Conservation (phyloP, 2,329 filamentous ascomycete genomes). For the Stemphylium beticola region DNA sequence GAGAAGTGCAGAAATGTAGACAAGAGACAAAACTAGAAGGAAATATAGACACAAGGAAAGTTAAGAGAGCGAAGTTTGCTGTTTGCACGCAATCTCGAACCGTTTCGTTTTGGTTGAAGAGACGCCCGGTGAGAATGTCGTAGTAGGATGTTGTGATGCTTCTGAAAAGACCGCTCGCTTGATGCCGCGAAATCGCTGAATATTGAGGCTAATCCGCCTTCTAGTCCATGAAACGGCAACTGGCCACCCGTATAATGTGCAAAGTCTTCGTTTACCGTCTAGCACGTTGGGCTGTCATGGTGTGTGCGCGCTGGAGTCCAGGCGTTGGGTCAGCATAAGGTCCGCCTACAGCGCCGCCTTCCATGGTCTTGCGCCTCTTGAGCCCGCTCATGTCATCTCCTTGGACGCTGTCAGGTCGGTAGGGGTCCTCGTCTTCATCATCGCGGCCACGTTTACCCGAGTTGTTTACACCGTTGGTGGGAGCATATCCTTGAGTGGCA, state of each 20-base stretch:
- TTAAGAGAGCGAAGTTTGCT: conserved; percentile 19
- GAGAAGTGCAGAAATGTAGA: conserved; percentile 37
- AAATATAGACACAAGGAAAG: conserved; percentile 43
- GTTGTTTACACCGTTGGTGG: conserved; percentile 65
- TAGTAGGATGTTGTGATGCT: conserved; percentile 17
- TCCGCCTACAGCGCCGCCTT: conserved; percentile 50
- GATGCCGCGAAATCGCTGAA: conserved; percentile 26
- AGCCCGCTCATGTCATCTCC: conserved; percentile 67
- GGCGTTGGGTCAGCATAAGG: conserved; percentile 42
- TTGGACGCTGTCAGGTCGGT: conserved; percentile 64
- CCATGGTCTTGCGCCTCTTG: conserved; percentile 80
- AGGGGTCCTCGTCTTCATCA: conserved; percentile 69
- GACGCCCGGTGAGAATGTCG: conserved; percentile 62
- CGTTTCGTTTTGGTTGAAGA: conserved; percentile 43
- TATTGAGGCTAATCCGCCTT: conserved; percentile 27
- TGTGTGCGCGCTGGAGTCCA: conserved; percentile 42
- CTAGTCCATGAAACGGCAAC: conserved; percentile 33
- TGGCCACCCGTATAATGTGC: conserved; percentile 25
- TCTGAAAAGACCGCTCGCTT: conserved; percentile 26
- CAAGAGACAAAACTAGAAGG: conserved; percentile 39
- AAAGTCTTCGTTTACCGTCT: conserved; percentile 33
- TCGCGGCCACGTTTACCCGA: conserved; percentile 68
- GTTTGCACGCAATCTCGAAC: conserved; percentile 6
- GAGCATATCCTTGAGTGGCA: conserved; percentile 62
- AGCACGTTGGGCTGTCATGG: conserved; percentile 37